Evolutionary conservation across 2,329 filamentous ascomycete genomes (phyloP), one percentile per base, ranked within the genome.

Genomic region (Paecilomyces variotii): DNA sequence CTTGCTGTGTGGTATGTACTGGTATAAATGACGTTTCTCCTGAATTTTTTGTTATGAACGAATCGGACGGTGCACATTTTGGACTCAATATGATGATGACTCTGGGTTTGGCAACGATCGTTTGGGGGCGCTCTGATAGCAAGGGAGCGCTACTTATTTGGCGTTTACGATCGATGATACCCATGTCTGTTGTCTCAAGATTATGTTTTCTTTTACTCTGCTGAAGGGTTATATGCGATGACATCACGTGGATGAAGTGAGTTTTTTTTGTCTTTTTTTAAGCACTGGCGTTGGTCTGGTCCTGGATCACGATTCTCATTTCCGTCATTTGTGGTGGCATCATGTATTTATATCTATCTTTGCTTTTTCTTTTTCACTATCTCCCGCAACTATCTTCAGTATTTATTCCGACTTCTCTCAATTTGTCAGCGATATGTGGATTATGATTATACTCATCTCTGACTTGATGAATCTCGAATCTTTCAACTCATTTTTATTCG

Each of bases 81-180:
- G 52, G 52, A 57, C 26, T 30, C 26, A 24, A 28, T 19, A 45
- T 19, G 39, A 45, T 24, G 39, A 45, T 14, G 39, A 45, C 39
- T 35, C 34, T 57, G 26, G 54, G 32, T 49, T 54, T 59, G 55
- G 34, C 54, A 57, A 63, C 62, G 63, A 64, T 66, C 60, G 61
- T 59, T 57, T 61, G 30, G 52, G 53, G 55, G 63, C 63, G 63
- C 60, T 61, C 54, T 60, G 54, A 62, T 60, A 49, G 61, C 50
- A 59, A 52, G 39, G 57, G 53, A 66, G 65, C 62, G 63, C 62
- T 65, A 64, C 63, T 64, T 66, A 67, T 65, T 59, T 50, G 59
- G 59, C 61, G 52, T 63, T 61, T 56, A 62, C 64, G 60, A 65
- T 67, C 61, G 63, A 64, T 68, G 69, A 72, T 71, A 72, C 70